Percentiles rank a stretch among this genome's conserved stretches.
Evolutionary conservation across 2,329 filamentous ascomycete genomes (phyloP).

Genomic region (Verticillium zaregamsianum): DNA sequence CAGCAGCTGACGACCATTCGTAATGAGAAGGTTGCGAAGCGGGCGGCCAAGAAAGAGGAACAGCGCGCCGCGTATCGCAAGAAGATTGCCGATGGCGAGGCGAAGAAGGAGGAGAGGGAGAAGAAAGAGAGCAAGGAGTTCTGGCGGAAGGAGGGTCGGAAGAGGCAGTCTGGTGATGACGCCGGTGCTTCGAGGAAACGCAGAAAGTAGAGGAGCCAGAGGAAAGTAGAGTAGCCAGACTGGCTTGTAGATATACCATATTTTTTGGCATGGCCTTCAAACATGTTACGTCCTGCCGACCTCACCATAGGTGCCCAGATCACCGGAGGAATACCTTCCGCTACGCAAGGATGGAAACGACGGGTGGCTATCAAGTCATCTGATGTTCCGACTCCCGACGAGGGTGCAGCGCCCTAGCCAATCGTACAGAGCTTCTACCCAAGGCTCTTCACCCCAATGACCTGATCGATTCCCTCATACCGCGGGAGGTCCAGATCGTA

Average conservation of each 20-base stretch:
- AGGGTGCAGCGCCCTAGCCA: neutral
- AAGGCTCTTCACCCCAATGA: slow-evolving; percentile 65
- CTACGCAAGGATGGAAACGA: slow-evolving; percentile 10
- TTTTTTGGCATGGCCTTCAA: no score
- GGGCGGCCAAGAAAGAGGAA: slow-evolving; percentile 83
- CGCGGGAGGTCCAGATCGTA: slow-evolving; percentile 79
- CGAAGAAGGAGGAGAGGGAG: slow-evolving; percentile 83
- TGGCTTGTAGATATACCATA: neutral
- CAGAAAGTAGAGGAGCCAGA: slow-evolving; percentile 8
- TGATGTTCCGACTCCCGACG: slow-evolving; percentile 19
- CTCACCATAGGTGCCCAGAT: neutral
- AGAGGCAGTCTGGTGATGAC: slow-evolving; percentile 43
- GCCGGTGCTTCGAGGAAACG: slow-evolving; percentile 26
- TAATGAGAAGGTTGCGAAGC: slow-evolving; percentile 85
- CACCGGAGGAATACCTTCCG: no score
- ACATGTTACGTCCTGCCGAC: neutral
- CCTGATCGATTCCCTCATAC: slow-evolving; percentile 84
- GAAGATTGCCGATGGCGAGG: slow-evolving; percentile 75
- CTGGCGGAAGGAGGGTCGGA: slow-evolving; percentile 86
- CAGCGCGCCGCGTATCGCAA: slow-evolving; percentile 73
- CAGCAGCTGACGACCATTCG: slow-evolving; percentile 87
- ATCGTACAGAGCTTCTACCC: slow-evolving; percentile 47
- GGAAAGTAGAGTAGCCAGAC: slow-evolving; percentile 8
- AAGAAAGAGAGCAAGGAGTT: slow-evolving; percentile 90
- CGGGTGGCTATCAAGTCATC: slow-evolving; percentile 51